phyloP scores from a whole-genome alignment of 2,329 filamentous ascomycete species.

The Penicillium nordicum region DNA sequence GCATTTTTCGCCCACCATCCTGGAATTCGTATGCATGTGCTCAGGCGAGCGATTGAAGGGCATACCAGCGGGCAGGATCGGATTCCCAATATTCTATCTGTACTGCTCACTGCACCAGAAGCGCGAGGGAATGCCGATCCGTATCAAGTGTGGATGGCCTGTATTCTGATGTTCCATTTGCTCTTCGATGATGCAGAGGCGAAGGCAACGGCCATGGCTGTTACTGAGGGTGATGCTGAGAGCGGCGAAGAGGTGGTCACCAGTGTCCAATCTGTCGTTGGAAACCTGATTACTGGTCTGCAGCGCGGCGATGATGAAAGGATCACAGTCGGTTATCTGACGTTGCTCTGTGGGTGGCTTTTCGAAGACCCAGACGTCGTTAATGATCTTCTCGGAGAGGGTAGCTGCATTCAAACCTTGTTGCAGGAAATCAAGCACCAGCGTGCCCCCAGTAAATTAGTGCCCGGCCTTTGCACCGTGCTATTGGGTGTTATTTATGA shows the following conservation, averaged over 20 bases:
- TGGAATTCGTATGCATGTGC: conserved; percentile 78
- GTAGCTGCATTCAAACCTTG: conserved; percentile 83
- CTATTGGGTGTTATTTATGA: conserved; percentile 89
- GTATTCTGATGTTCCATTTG: conserved; percentile 80
- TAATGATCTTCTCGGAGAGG: conserved; percentile 88
- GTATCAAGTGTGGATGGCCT: conserved; percentile 86
- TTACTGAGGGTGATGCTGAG: conserved; percentile 84
- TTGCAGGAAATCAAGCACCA: conserved; percentile 69
- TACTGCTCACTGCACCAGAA: conserved; percentile 66
- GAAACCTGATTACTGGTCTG: conserved; percentile 78
- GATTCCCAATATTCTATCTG: conserved; percentile 82
- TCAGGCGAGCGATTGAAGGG: conserved; percentile 83
- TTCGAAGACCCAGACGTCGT: conserved; percentile 90
- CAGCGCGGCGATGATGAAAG: conserved; percentile 74
- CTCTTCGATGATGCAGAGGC: conserved; percentile 75
- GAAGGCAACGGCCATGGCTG: conserved; percentile 73
- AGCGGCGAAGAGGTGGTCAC: conserved; percentile 93
- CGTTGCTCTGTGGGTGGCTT: conserved; percentile 83
- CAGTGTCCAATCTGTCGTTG: conserved; percentile 81
- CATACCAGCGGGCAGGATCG: conserved; percentile 74
- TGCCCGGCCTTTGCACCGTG: conserved; percentile 79
- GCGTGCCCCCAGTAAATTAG: conserved; percentile 59
- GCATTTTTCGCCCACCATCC: conserved; percentile 84
- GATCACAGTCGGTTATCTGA: conserved; percentile 78
- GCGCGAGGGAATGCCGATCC: conserved; percentile 67